Percentiles rank a stretch among this genome's conserved stretches.
Conservation (phyloP, 2,329 filamentous ascomycete genomes). For the Fusarium sarcochroum region DNA sequence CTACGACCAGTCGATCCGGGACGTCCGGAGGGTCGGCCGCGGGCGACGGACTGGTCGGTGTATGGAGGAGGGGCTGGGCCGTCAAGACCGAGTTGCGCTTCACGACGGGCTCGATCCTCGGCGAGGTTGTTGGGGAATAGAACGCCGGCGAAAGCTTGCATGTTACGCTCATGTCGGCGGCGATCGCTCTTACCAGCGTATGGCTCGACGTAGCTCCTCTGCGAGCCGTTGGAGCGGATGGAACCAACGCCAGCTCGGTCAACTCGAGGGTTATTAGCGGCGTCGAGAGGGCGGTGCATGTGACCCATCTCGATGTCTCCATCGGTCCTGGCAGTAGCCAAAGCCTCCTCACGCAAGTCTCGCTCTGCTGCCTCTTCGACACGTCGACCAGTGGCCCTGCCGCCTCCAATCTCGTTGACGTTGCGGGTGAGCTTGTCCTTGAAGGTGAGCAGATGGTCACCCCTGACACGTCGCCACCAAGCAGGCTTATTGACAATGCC, state of each 20-base stretch:
- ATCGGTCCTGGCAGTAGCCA: slow-evolving; percentile 48
- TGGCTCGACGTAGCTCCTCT: slow-evolving; percentile 24
- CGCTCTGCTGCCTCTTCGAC: slow-evolving; percentile 59
- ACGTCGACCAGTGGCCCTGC: slow-evolving; percentile 59
- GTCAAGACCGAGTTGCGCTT: slow-evolving; percentile 59
- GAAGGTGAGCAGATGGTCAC: slow-evolving; percentile 61
- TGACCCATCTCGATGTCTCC: slow-evolving; percentile 59
- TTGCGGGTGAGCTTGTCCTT: slow-evolving; percentile 68
- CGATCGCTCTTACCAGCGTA: slow-evolving; percentile 62
- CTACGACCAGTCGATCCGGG: slow-evolving; percentile 57
- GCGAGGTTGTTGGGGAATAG: slow-evolving; percentile 63
- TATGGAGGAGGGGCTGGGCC: slow-evolving; percentile 61
- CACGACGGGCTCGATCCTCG: slow-evolving; percentile 52
- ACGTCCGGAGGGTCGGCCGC: slow-evolving; percentile 43
- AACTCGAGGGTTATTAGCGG: slow-evolving; percentile 49
- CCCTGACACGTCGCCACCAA: slow-evolving; percentile 74
- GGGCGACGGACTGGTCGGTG: slow-evolving; percentile 46
- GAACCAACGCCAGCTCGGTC: slow-evolving; percentile 51
- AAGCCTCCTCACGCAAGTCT: slow-evolving; percentile 52
- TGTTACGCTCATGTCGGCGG: slow-evolving; percentile 60
- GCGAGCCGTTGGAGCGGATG: slow-evolving; percentile 37
- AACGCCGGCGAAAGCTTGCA: slow-evolving; percentile 60
- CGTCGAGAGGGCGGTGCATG: slow-evolving; percentile 40
- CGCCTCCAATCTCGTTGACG: slow-evolving; percentile 68
- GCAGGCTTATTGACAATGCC: slow-evolving; percentile 72